A percentile compares a stretch with the other conserved stretches of the same genome.
Conservation (phyloP, 805 yeast species). For the Schwanniomyces polymorphus region DNA sequence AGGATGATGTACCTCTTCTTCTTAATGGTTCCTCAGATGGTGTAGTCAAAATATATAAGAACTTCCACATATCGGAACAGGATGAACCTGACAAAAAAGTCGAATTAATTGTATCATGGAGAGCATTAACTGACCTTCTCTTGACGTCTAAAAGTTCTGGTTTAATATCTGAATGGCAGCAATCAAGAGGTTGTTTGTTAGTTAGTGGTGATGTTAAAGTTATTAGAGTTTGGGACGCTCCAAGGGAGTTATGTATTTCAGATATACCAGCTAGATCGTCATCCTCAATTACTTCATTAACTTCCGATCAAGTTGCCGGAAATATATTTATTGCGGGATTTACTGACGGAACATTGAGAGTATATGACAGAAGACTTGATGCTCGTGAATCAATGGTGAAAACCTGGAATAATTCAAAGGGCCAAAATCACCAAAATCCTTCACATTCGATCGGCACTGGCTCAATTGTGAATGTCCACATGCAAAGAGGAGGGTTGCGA, state of each 20-base stretch:
- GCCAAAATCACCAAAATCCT: slow-evolving; percentile 12
- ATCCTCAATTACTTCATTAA: slow-evolving; percentile 81
- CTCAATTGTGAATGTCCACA: slow-evolving; percentile 75
- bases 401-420: slow-evolving; percentile 60
- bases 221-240: slow-evolving; percentile 95
- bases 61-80: slow-evolving; percentile 52
- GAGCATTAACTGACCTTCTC: slow-evolving; percentile 84
- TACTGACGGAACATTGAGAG: slow-evolving; percentile 84
- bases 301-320: slow-evolving; percentile 96
- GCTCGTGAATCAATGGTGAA: slow-evolving; percentile 83
- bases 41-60: slow-evolving; percentile 80
- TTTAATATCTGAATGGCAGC: slow-evolving; percentile 93
- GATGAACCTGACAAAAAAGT: slow-evolving; percentile 37
- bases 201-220: slow-evolving; percentile 95
- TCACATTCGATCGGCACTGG: slow-evolving; percentile 31
- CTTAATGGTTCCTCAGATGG: slow-evolving; percentile 94
- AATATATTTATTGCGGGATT: slow-evolving; percentile 89
- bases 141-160: slow-evolving; percentile 83
- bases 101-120: slow-evolving; percentile 82
- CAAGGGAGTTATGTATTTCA: slow-evolving; percentile 79
- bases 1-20: slow-evolving; percentile 84
- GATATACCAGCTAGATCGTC: slow-evolving; percentile 93
- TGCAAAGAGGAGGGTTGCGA: slow-evolving; percentile 96
- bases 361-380: slow-evolving; percentile 86
- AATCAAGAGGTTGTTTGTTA: slow-evolving; percentile 83